A percentile compares a stretch with the other conserved stretches of the same genome.
phyloP scores from a whole-genome alignment of 2,329 filamentous ascomycete species.

The Aquanectria penicillioides region DNA sequence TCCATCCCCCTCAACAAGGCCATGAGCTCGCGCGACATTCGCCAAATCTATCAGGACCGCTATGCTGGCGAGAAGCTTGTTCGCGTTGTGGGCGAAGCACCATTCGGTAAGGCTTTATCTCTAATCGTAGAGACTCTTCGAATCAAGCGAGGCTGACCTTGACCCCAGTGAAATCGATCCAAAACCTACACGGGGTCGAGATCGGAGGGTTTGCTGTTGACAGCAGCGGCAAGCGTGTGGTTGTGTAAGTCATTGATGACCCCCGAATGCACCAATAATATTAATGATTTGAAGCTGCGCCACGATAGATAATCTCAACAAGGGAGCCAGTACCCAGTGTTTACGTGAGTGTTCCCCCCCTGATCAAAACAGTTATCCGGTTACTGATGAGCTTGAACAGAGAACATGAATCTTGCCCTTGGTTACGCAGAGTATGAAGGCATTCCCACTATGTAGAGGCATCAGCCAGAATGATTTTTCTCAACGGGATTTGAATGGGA shows the following conservation, averaged over 20 bases:
- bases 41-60: slow-evolving; percentile 93
- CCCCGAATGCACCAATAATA: no score
- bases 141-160: no score
- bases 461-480: no score
- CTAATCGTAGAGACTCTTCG: no score
- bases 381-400: slow-evolving; percentile 54
- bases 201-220: slow-evolving; percentile 95
- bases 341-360: slow-evolving; percentile 58
- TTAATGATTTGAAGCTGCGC: not conserved
- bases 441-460: no score
- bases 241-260: slow-evolving; percentile 71
- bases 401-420: slow-evolving; percentile 69
- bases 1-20: slow-evolving; percentile 85
- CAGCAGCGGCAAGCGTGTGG: slow-evolving; percentile 86
- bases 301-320: slow-evolving; percentile 8
- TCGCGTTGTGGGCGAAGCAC: slow-evolving; percentile 89
- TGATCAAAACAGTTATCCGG: slow-evolving; percentile 66
- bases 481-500: no score
- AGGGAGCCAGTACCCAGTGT: slow-evolving; percentile 2
- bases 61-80: slow-evolving; percentile 96
- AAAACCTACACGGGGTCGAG: slow-evolving; percentile 87
- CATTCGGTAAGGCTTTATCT: no score
- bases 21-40: slow-evolving; percentile 91
- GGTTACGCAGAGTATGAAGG: slow-evolving; percentile 90
- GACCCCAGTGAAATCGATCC: slow-evolving; percentile 84